Conservation (phyloP, 2,329 filamentous ascomycete species). For the Alternaria triticimaculans region DNA sequence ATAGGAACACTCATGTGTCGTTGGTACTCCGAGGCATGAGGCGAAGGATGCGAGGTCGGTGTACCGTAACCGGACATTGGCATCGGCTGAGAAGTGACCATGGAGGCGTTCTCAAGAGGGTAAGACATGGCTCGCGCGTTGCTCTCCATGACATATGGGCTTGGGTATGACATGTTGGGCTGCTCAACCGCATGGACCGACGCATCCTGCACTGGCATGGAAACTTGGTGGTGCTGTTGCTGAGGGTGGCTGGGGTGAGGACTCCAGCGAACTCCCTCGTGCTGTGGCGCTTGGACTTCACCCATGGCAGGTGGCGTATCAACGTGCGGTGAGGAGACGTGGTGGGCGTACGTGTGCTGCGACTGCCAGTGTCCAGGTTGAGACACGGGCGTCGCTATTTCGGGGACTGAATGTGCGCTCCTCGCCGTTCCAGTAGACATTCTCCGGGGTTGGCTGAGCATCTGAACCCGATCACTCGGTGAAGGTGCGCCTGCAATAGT, state of each 20-base stretch:
- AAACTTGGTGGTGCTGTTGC: conserved; percentile 43
- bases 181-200: conserved; percentile 41
- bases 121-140: conserved; percentile 50
- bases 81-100: conserved; percentile 48
- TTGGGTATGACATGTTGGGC: conserved; percentile 41
- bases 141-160: conserved; percentile 47
- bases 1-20: conserved; percentile 48
- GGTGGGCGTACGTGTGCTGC: conserved; percentile 42
- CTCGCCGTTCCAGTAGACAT: conserved; percentile 48
- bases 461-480: conserved; percentile 49
- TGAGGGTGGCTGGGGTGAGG: conserved; percentile 43
- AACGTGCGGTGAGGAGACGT: conserved; percentile 46
- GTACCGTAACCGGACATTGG: conserved; percentile 47
- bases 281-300: conserved; percentile 36
- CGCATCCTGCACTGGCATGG: conserved; percentile 42
- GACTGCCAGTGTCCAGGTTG: conserved; percentile 48
- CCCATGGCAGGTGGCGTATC: conserved; percentile 38
- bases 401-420: conserved; percentile 47
- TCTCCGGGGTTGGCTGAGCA: conserved; percentile 47
- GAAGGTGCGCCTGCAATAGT: conserved; percentile 41
- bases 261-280: conserved; percentile 44
- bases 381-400: conserved; percentile 45
- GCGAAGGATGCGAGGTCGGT: conserved; percentile 46
- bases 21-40: conserved; percentile 47
- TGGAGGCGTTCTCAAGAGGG: conserved; percentile 45